Conservation (phyloP, 2,329 filamentous ascomycete genomes). For the Ophiosphaerella narmari region DNA sequence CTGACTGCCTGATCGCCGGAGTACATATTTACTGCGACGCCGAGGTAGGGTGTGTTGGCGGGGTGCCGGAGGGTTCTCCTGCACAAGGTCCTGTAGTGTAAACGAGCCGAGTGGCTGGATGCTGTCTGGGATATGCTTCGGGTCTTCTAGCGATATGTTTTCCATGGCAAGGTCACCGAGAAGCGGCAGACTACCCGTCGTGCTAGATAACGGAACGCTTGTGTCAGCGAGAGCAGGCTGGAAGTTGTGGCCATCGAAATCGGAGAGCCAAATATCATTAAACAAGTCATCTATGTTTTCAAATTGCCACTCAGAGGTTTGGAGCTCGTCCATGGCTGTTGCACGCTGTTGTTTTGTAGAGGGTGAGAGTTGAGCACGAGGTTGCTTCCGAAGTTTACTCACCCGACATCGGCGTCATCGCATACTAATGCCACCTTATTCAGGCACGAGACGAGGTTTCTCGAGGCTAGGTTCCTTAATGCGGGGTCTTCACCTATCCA, state of each 20-base stretch:
- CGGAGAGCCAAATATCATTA: not conserved
- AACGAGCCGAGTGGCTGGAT: not conserved
- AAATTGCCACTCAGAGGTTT: not conserved
- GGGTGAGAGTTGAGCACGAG: not conserved
- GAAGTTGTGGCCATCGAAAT: not conserved
- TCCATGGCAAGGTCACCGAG: not conserved
- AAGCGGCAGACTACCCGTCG: not conserved
- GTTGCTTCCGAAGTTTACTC: not conserved
- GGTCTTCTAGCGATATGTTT: not conserved
- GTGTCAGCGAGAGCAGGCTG: not conserved
- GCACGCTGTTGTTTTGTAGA: not conserved
- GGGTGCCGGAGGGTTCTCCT: not conserved
- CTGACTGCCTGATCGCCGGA: constrained; percentile 9
- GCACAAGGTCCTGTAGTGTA: not conserved
- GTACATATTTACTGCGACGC: constrained; percentile 21
- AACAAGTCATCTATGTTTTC: not conserved
- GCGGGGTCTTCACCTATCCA: too few species aligned
- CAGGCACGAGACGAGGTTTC: too few species aligned
- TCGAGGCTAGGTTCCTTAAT: too few species aligned
- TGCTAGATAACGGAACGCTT: not conserved
- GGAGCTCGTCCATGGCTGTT: not conserved
- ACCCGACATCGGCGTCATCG: not conserved
- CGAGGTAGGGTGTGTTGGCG: constrained; percentile 19
- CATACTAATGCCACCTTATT: not conserved
- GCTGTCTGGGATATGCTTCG: not conserved